Conservation (phyloP, 768 basidiomycete genomes). For the Podaxis sp. region DNA sequence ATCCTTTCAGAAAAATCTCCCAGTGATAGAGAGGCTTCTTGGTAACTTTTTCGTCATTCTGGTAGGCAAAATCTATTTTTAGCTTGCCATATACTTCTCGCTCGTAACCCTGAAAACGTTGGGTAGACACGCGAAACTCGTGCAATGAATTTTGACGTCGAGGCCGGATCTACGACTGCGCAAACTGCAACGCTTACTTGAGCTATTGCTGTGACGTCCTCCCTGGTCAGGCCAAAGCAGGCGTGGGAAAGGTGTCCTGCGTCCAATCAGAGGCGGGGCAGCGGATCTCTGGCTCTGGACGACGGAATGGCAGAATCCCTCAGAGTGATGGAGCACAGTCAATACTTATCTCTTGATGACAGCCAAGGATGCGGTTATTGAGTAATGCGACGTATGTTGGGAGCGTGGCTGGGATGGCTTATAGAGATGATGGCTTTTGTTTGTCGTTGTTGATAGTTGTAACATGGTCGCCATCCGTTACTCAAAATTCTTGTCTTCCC, state of each 20-base stretch:
- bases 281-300: not conserved
- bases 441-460: not conserved
- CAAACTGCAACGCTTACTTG: not conserved
- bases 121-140: not conserved
- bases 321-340: not conserved
- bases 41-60: not conserved
- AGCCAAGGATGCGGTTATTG: not conserved
- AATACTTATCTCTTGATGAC: not conserved
- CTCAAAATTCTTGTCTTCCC: constrained; percentile 11
- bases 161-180: not conserved
- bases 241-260: not conserved
- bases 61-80: not conserved
- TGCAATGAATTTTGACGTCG: not conserved
- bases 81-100: not conserved
- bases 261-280: no score
- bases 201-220: not conserved
- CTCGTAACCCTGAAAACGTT: no score
- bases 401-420: not conserved
- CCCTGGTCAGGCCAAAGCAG: not conserved
- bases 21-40: not conserved
- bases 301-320: not conserved
- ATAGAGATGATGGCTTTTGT: constrained; percentile 1
- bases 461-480: not conserved
- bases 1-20: not conserved
- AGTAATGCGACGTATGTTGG: not conserved